Evolutionary conservation across 495 filamentous ascomycete species (phyloP), one percentile per base, ranked within the genome.

Genomic region (Penicillium chermesinum): DNA sequence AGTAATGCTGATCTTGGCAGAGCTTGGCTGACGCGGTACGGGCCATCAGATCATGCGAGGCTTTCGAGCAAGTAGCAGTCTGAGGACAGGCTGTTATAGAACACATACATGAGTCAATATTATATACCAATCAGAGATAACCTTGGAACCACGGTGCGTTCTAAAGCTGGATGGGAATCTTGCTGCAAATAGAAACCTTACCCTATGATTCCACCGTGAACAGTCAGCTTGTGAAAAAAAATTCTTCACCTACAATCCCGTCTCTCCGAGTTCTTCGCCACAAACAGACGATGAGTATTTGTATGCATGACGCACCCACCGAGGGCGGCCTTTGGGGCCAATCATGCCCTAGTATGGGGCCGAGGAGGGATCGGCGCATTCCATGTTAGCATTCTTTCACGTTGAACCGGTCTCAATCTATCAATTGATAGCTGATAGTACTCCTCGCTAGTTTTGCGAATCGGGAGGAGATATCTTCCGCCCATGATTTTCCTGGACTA

Each of bases 1-100:
- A 3, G 44, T 47, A 35, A 7, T 54, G 5, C 27, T 53, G 7
- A 25, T 33, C 7, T n/a, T 59, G 0, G 59, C 48, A 7, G 21
- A 42, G n/a, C 17, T 38, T 38, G 46, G 49, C 14, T 59, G 56
- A 17, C 50, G 18, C 49, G 34, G 33, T 48, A 53, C 35, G 43
- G 38, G 5, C 48, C 50, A 7, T 35, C 38, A 19, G 2, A 9
- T 12, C 18, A 20, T 10, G 0, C 17, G 8, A 25, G 21, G 13
- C 7, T 41, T n/a, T 41, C 9, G 0, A 22, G 14, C 1, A 27
- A 22, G 4, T 4, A 4, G 25, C 10, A 30, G 25, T 30, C 4
- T 30, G 10, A 30, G 25, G 10, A 30, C 5, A 30, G 10, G 10
- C 25, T 30, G n/a, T n/a, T n/a, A n/a, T n/a, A n/a, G n/a, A n/a